Evolutionary conservation across 139 green algal genomes (phyloP).

Genomic region (Chlorella sorokiniana): DNA sequence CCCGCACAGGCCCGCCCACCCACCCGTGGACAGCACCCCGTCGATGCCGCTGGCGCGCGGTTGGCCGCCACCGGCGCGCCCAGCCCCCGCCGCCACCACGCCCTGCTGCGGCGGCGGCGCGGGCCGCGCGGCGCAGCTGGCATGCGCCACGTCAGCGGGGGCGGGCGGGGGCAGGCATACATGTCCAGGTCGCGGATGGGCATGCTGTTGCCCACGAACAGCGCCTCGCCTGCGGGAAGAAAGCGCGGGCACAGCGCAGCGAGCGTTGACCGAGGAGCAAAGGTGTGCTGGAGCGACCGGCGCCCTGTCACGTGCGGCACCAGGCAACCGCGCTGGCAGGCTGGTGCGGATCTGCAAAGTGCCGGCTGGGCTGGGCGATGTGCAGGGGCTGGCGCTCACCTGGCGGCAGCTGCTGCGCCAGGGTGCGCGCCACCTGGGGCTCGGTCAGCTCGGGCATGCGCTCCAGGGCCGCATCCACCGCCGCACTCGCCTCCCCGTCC

Average conservation of each 20-base stretch:
- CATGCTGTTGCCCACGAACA: constrained; percentile 99
- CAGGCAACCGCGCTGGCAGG: too few relatives aligned
- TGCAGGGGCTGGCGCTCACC: too few relatives aligned
- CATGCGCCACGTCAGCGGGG: not conserved
- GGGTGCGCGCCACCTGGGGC: constrained; percentile 64
- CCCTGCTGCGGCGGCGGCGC: constrained; percentile 6
- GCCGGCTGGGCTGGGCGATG: too few relatives aligned
- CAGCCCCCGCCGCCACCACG: constrained; percentile 4
- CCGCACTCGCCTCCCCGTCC: constrained; percentile 42
- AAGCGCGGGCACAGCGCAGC: not conserved
- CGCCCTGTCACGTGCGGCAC: too few relatives aligned
- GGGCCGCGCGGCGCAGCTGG: not conserved
- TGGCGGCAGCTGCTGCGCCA: constrained; percentile 48
- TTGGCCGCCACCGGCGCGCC: constrained; percentile 80
- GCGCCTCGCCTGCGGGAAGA: constrained; percentile 55
- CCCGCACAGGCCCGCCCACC: too few relatives aligned
- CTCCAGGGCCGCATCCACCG: constrained; percentile 46
- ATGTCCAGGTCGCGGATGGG: constrained; percentile 98
- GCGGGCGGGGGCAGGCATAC: constrained; percentile 63
- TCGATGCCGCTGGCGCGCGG: constrained; percentile 96
- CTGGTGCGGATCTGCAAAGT: too few relatives aligned
- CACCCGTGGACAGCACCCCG: constrained; percentile 83
- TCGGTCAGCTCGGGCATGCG: constrained; percentile 59
- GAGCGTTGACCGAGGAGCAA: too few relatives aligned
- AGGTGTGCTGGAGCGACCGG: too few relatives aligned